Evolutionary conservation across 2,329 filamentous ascomycete species (phyloP).

Genomic region (Rosellinia necatrix): DNA sequence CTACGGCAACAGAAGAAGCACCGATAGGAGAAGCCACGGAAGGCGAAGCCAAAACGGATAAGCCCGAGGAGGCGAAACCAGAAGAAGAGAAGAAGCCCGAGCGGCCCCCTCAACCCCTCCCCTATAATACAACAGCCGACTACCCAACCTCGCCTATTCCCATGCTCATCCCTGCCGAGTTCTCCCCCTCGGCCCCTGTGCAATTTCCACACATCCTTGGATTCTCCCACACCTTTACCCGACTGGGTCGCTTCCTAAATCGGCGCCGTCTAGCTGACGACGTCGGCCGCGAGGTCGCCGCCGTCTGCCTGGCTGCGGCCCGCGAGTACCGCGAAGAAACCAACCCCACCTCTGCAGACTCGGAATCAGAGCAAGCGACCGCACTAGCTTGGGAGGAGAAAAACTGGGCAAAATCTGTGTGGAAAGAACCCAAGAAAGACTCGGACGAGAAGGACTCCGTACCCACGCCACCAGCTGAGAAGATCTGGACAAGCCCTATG

Average conservation of each 20-base stretch:
- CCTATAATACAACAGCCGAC: constrained; percentile 74
- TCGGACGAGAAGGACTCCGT: constrained; percentile 33
- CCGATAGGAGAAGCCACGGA: constrained; percentile 20
- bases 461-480: constrained; percentile 51
- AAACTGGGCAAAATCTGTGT: constrained; percentile 83
- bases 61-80: constrained; percentile 47
- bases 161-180: constrained; percentile 66
- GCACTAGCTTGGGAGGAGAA: constrained; percentile 72
- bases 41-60: constrained; percentile 46
- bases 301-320: constrained; percentile 71
- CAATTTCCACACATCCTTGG: constrained; percentile 89
- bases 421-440: constrained; percentile 54
- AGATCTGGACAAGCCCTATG: constrained; percentile 76
- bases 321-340: constrained; percentile 55
- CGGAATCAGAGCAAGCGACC: constrained; percentile 63
- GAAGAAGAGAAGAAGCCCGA: constrained; percentile 61
- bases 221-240: constrained; percentile 85
- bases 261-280: constrained; percentile 83
- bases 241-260: constrained; percentile 86
- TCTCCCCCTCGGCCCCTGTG: constrained; percentile 75
- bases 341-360: constrained; percentile 53
- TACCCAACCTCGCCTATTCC: constrained; percentile 72
- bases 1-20: constrained; percentile 6
- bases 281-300: constrained; percentile 85
- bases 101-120: constrained; percentile 65